Conservation (phyloP, 345 rosid genomes). For the Angophora floribunda region DNA sequence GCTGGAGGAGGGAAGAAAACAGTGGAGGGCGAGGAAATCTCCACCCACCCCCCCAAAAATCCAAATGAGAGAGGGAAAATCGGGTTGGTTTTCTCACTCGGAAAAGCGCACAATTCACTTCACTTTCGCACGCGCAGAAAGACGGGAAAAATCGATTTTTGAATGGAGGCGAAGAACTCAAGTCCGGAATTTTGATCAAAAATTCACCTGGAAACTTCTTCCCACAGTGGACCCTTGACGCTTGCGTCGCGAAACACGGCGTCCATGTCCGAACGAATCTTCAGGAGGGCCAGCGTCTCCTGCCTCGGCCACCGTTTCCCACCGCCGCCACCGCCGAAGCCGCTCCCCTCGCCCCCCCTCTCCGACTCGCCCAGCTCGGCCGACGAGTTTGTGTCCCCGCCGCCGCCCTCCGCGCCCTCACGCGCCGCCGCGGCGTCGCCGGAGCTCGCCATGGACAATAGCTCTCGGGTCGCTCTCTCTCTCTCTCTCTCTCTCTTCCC, state of each 20-base stretch:
- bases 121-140: neutral
- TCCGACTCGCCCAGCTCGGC: neutral
- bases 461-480: neutral
- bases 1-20: neutral
- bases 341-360: neutral
- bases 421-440: neutral
- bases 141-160: neutral
- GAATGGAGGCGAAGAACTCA: neutral
- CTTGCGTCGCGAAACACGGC: slow-evolving; percentile 35
- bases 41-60: neutral
- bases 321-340: neutral
- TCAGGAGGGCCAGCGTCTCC: slow-evolving; percentile 41
- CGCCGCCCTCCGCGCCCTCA: neutral
- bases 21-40: neutral
- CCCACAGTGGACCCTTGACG: slow-evolving; percentile 48
- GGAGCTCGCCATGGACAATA: neutral
- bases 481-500: neutral
- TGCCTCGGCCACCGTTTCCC: slow-evolving; percentile 26
- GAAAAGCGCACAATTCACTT: neutral
- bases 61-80: neutral
- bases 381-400: neutral
- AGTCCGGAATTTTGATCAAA: neutral
- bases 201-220: slow-evolving; percentile 46
- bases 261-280: slow-evolving; percentile 48
- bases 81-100: neutral